Base-by-base conservation (phyloP, 108 stramenopile species). In the Tribonema minus region DNA sequence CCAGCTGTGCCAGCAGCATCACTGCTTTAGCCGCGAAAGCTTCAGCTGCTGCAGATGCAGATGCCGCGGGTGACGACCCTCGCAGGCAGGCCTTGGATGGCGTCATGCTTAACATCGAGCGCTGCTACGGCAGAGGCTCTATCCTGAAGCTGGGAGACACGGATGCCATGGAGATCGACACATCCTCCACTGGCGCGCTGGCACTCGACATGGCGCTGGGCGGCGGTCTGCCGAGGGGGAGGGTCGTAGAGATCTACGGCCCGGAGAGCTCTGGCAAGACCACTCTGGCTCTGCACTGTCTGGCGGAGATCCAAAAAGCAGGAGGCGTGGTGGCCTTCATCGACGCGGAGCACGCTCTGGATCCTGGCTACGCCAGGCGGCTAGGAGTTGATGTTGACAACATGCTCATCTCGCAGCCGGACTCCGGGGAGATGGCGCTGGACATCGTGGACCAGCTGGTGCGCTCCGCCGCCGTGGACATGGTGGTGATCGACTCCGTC, bases 391-490 rank as follows among this genome's bases (percentile, higher is more conserved):
- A 95, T 74, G 86, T 92, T 41, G 87, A 92, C 58, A 81, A 91
- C n/a, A 79, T 96, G 12, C 73, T 93, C 34, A 90, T 96, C 30
- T 90, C 89, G n/a, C 97, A 98, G 87, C 97, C 97, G 4, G 95
- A 98, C 73, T 66, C 64, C 34, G 95, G 96, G 29, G 96, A 98
- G 80, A 69, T 70, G 77, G 96, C 96, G 34, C 86, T 98, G 70
- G 96, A 98, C 71, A 92, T 98, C 63, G 92, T 95, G 33, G 96
- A 98, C 88, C 91, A 94, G 74, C 84, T 98, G 7, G 93, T 98
- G 23, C 73, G 96, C 30, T 88, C 86, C 68, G 67, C 88, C 3
- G 94, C 96, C 2, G 92, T 98, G 29, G 95, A 96, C 83, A 86
- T 96, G n/a, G 96, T 98, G 27, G 94, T 98, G 20, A 86, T 96